phyloP scores from a whole-genome alignment of 1,284 basidiomycete genomes.

The Moniliophthora roreri region DNA sequence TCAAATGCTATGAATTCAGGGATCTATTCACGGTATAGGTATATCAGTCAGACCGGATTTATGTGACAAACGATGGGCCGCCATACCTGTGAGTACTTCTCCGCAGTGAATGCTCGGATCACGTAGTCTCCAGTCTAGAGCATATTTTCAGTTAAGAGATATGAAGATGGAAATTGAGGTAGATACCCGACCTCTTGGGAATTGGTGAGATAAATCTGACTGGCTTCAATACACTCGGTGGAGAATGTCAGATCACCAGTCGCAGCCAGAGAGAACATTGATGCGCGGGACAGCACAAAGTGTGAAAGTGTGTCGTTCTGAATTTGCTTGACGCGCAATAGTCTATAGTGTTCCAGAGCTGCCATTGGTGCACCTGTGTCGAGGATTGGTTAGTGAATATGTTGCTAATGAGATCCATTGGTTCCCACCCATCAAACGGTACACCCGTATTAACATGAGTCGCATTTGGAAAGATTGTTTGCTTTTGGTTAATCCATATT shows the following conservation, averaged over 20 bases:
- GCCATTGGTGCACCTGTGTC: slow-evolving; percentile 62
- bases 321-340: slow-evolving; percentile 76
- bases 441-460: slow-evolving; percentile 74
- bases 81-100: slow-evolving; percentile 77
- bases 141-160: slow-evolving; percentile 11
- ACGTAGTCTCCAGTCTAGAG: slow-evolving; percentile 76
- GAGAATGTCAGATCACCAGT: slow-evolving; percentile 69
- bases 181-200: slow-evolving; percentile 60
- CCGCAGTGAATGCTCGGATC: slow-evolving; percentile 69
- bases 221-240: slow-evolving; percentile 73
- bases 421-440: slow-evolving; percentile 70
- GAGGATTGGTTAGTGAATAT: slow-evolving; percentile 5
- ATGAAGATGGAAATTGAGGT: slow-evolving; percentile 7
- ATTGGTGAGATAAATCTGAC: slow-evolving; percentile 76
- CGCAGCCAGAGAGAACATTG: slow-evolving; percentile 75
- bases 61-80: not conserved
- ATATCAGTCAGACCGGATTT: too few relatives aligned
- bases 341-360: slow-evolving; percentile 75
- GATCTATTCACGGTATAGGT: slow-evolving; percentile 48
- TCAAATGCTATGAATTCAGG: slow-evolving; percentile 81
- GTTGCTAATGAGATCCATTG: slow-evolving; percentile 8
- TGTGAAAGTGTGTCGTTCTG: slow-evolving; percentile 87
- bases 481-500: slow-evolving; percentile 72
- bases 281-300: slow-evolving; percentile 72
- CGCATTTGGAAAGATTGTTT: slow-evolving; percentile 77